Conservation (phyloP, 2,329 filamentous ascomycete genomes). For the Rosellinia necatrix region DNA sequence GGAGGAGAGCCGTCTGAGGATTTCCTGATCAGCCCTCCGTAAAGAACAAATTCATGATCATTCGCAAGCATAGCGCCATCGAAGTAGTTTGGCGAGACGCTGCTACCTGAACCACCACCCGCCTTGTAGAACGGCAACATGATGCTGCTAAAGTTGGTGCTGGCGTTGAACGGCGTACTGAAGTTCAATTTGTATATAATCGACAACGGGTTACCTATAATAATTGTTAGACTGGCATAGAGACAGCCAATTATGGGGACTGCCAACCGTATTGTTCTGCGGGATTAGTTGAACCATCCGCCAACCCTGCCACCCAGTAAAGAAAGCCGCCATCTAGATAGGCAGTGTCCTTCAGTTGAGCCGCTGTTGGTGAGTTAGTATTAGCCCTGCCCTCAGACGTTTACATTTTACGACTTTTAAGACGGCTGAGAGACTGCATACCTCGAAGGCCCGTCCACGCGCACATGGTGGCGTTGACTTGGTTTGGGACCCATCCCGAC, state of each 20-base stretch:
- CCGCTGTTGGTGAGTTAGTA: constrained; percentile 44
- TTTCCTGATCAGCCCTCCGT: constrained; percentile 58
- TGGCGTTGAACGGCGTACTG: constrained; percentile 57
- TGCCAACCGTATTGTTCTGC: constrained; percentile 49
- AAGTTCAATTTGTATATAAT: constrained; percentile 63
- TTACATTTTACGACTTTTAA: no score
- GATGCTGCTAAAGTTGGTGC: constrained; percentile 57
- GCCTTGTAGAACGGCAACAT: constrained; percentile 55
- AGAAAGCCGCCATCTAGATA: constrained; percentile 68
- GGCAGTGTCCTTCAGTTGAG: constrained; percentile 57
- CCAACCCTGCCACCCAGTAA: constrained; percentile 56
- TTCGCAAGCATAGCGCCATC: constrained; percentile 71
- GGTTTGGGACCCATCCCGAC: constrained; percentile 53
- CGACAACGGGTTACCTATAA: constrained; percentile 57
- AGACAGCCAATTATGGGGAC: neutral
- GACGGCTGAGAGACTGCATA: constrained; percentile 15
- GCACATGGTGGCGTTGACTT: constrained; percentile 65
- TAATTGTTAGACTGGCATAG: constrained; percentile 18
- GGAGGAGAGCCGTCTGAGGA: constrained; percentile 47
- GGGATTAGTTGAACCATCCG: constrained; percentile 46
- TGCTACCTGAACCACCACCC: constrained; percentile 52
- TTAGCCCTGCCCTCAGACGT: neutral
- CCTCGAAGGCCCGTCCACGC: constrained; percentile 54
- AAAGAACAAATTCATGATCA: constrained; percentile 65
- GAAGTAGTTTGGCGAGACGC: constrained; percentile 58